phyloP scores from a whole-genome alignment of 2,329 filamentous ascomycete genomes.

The Phialemonium atrogriseum region DNA sequence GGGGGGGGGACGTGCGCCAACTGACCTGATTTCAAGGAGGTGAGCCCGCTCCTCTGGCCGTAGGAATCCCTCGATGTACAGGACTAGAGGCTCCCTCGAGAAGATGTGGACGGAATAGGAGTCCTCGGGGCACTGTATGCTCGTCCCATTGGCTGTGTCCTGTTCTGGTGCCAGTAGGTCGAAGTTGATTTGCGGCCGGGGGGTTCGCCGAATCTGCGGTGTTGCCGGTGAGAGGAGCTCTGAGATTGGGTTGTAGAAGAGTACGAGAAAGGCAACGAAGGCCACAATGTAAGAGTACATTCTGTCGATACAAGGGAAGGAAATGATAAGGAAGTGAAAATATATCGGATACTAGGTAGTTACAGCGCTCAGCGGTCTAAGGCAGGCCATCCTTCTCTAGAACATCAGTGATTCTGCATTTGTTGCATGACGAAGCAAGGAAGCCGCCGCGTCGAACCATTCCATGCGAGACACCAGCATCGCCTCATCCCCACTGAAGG shows the following conservation, averaged over 20 bases:
- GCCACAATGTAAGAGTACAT: conserved; percentile 40
- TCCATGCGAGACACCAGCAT: no score
- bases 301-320: no score
- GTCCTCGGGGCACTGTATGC: conserved; percentile 28
- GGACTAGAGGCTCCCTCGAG: conserved; percentile 40
- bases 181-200: conserved; percentile 39
- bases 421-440: no score
- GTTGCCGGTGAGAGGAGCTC: conserved; percentile 21
- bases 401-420: no score
- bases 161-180: conserved; percentile 41
- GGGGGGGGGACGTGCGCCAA: neutral
- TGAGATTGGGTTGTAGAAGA: conserved; percentile 35
- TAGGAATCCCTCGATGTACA: conserved; percentile 47
- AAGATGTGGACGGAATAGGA: conserved; percentile 38
- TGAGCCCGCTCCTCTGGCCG: conserved; percentile 33
- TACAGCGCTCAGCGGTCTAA: no score
- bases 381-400: no score
- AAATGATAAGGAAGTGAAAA: no score
- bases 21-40: conserved; percentile 43
- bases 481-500: no score
- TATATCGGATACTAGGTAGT: no score
- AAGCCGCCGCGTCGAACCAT: no score
- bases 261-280: conserved; percentile 30
- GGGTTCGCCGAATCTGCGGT: conserved; percentile 23
- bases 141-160: conserved; percentile 21